phyloP scores from a whole-genome alignment of 768 basidiomycete genomes.

The Leccinum ochraceum region DNA sequence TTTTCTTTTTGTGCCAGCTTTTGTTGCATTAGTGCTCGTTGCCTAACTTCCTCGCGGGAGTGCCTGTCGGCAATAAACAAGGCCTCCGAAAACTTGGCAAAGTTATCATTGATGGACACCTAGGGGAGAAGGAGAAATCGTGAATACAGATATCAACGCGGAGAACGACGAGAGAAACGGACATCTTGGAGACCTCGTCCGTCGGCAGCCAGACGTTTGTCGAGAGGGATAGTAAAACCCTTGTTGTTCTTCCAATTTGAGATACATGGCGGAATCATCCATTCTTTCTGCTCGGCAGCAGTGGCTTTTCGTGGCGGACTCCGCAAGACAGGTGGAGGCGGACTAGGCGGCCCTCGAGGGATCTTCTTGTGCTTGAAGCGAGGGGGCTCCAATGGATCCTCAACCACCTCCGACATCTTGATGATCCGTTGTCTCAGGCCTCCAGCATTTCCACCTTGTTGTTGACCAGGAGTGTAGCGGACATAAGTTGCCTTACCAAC shows the following conservation, averaged over 20 bases:
- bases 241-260: constrained; percentile 99
- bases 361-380: constrained; percentile 99
- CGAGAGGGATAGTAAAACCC: constrained; percentile 98
- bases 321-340: constrained; percentile 92
- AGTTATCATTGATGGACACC: constrained; percentile 99
- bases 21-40: constrained; percentile 97
- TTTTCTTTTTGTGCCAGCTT: constrained; percentile 99
- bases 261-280: constrained; percentile 99
- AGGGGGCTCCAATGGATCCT: constrained; percentile 96
- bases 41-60: constrained; percentile 96
- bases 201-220: constrained; percentile 97
- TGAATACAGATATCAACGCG: not conserved
- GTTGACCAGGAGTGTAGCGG: constrained; percentile 95
- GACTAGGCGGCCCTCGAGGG: constrained; percentile 92
- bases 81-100: constrained; percentile 98
- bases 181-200: constrained; percentile 99
- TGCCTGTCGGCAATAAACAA: constrained; percentile 95
- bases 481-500: constrained; percentile 88
- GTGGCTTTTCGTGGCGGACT: constrained; percentile 97
- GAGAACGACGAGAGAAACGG: constrained; percentile 33
- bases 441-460: constrained; percentile 59
- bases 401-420: constrained; percentile 98
- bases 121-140: constrained; percentile 31
- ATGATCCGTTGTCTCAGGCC: constrained; percentile 90
- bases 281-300: constrained; percentile 97